Percentiles rank a stretch among this genome's conserved stretches.
phyloP scores from a whole-genome alignment of 2,329 filamentous ascomycete genomes.

The Clonostachys chloroleuca region DNA sequence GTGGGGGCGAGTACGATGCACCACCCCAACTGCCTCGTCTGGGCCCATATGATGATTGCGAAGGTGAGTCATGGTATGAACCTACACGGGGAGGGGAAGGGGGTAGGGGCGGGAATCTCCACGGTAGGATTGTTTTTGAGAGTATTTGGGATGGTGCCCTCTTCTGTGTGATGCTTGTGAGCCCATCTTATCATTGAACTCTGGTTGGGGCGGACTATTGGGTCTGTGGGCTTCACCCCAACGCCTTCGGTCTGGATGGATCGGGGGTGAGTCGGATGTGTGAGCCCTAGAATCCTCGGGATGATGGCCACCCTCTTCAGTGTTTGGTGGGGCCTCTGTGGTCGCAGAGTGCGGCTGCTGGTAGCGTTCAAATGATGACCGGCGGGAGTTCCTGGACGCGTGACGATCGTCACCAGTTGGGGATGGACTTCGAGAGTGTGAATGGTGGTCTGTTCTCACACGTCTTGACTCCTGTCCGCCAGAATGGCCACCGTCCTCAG shows the following conservation, averaged over 20 bases:
- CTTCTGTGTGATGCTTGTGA: conserved; percentile 36
- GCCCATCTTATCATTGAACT: conserved; percentile 45
- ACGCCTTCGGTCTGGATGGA: conserved; percentile 11
- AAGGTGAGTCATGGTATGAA: conserved; percentile 39
- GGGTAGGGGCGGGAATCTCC: conserved; percentile 29
- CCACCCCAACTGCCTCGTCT: conserved; percentile 31
- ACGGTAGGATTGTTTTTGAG: conserved; percentile 27
- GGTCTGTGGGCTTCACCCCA: conserved; percentile 17
- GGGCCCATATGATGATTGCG: conserved; percentile 33
- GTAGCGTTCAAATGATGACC: not conserved
- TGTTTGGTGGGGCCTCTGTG: not conserved
- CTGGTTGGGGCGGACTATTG: conserved; percentile 40
- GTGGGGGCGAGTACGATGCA: conserved; percentile 30
- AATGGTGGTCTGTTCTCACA: not conserved
- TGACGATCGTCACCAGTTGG: conserved; percentile 12
- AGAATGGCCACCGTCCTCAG: not conserved
- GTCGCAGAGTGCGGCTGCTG: not conserved
- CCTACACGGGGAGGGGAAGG: conserved; percentile 36
- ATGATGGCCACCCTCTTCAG: no score
- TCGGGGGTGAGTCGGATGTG: no score
- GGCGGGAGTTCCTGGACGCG: conserved; percentile 3
- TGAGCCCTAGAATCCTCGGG: no score
- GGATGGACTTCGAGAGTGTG: not conserved
- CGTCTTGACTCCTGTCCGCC: not conserved
- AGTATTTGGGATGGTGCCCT: conserved; percentile 31